Percentiles rank a stretch among this genome's conserved stretches.
phyloP scores from a whole-genome alignment of 805 yeast species.

The Saccharomycopsis capsularis region DNA sequence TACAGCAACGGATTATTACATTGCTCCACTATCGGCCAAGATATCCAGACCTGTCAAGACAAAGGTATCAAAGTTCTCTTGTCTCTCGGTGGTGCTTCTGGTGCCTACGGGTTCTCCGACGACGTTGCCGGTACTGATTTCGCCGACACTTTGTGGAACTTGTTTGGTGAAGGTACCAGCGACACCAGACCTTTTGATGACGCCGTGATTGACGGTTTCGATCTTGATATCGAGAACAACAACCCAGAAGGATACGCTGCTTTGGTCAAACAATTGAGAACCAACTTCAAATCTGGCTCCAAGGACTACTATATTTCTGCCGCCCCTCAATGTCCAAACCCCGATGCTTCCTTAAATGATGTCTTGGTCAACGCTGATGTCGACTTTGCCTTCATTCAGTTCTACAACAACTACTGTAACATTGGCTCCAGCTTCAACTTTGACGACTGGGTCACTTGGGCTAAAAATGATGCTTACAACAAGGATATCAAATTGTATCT shows the following conservation, averaged over 20 bases:
- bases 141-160: slow-evolving; percentile 56
- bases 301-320: slow-evolving; percentile 59
- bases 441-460: slow-evolving; percentile 44
- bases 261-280: slow-evolving; percentile 44
- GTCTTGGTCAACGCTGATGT: slow-evolving; percentile 45
- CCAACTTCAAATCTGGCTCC: slow-evolving; percentile 35
- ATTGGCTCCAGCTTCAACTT: slow-evolving; percentile 41
- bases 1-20: slow-evolving; percentile 29
- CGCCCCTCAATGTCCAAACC: slow-evolving; percentile 75
- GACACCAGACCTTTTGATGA: slow-evolving; percentile 43
- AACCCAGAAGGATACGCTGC: slow-evolving; percentile 60
- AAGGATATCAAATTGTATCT: slow-evolving; percentile 47
- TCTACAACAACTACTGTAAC: slow-evolving; percentile 63
- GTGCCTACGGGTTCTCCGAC: slow-evolving; percentile 78
- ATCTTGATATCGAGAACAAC: slow-evolving; percentile 77
- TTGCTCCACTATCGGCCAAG: slow-evolving; percentile 47
- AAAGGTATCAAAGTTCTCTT: slow-evolving; percentile 70
- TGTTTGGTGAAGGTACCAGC: slow-evolving; percentile 39
- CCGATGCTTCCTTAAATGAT: slow-evolving; percentile 49
- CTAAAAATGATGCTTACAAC: slow-evolving; percentile 40
- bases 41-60: slow-evolving; percentile 68
- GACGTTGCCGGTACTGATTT: slow-evolving; percentile 68
- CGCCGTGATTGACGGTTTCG: slow-evolving; percentile 83
- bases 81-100: slow-evolving; percentile 70
- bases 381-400: slow-evolving; percentile 67